Evolutionary conservation across 345 rosid species (phyloP).

Genomic region (Mallotus nudiflorus): DNA sequence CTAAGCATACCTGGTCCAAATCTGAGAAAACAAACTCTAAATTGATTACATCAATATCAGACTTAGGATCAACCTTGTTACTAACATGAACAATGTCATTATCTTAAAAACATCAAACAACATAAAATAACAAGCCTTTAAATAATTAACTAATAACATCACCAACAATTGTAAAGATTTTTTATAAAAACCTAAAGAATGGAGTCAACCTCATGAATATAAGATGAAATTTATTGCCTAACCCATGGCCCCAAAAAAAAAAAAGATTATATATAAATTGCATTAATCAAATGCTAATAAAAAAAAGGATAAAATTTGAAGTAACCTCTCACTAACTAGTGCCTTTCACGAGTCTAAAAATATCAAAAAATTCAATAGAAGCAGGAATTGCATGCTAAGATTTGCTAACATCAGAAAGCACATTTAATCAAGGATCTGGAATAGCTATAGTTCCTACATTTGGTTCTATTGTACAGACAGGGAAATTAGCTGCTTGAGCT

Average conservation of each 20-base stretch:
- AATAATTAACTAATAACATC: too few species aligned
- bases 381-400: conserved; percentile 75
- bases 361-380: conserved; percentile 88
- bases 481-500: conserved; percentile 97
- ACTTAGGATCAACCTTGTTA: conserved; percentile 78
- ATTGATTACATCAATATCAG: conserved; percentile 92
- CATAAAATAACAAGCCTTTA: too few species aligned
- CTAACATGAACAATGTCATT: too few species aligned
- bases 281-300: too few species aligned
- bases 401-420: conserved; percentile 71
- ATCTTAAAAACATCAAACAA: too few species aligned
- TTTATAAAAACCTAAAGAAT: too few species aligned
- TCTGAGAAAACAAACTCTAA: conserved; percentile 86
- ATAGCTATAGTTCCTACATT: too few species aligned
- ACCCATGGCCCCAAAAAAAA: conserved; percentile 58
- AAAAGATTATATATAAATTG: too few species aligned
- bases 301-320: too few species aligned
- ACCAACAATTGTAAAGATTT: too few species aligned
- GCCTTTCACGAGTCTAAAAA: conserved; percentile 96
- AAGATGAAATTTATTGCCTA: conserved; percentile 88
- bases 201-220: conserved; percentile 92
- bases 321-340: conserved; percentile 83
- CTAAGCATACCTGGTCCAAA: conserved; percentile 75
- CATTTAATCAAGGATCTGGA: conserved; percentile 71
- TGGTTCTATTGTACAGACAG: conserved; percentile 96